A percentile compares a stretch with the other conserved stretches of the same genome.
phyloP scores from a whole-genome alignment of 2,329 filamentous ascomycete species.

The Aspergillus sp. region DNA sequence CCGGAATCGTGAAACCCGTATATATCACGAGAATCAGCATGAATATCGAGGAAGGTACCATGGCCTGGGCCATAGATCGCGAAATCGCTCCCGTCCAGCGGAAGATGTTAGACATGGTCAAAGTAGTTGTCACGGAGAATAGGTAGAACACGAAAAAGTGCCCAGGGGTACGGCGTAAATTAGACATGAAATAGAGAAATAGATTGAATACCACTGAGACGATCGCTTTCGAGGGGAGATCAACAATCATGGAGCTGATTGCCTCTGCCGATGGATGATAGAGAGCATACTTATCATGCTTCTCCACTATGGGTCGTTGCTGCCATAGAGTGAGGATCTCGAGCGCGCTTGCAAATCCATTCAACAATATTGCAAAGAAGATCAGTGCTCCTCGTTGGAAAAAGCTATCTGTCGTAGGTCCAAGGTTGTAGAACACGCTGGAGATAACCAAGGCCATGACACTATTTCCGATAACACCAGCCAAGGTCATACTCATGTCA shows the following conservation, averaged over 20 bases:
- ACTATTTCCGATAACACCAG: constrained; percentile 65
- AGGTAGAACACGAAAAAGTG: constrained; percentile 85
- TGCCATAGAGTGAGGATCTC: constrained; percentile 84
- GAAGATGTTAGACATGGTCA: constrained; percentile 86
- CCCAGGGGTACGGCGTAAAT: constrained; percentile 70
- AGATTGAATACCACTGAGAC: constrained; percentile 77
- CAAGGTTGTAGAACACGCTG: constrained; percentile 76
- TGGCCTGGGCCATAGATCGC: constrained; percentile 61
- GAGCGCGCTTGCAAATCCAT: constrained; percentile 74
- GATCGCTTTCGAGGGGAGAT: constrained; percentile 75
- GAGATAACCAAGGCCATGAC: constrained; percentile 73
- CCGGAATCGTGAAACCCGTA: constrained; percentile 50
- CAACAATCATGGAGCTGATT: constrained; percentile 78
- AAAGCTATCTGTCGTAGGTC: constrained; percentile 67
- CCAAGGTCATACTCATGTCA: constrained; percentile 71
- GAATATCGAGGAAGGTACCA: constrained; percentile 58
- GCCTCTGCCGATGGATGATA: constrained; percentile 93
- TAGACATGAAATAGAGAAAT: constrained; percentile 82
- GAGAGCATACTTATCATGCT: constrained; percentile 80
- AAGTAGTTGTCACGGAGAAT: constrained; percentile 69
- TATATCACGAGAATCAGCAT: constrained; percentile 49
- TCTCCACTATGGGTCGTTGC: constrained; percentile 89
- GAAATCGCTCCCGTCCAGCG: constrained; percentile 75
- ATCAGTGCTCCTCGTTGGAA: constrained; percentile 74
- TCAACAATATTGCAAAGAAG: constrained; percentile 84